A percentile compares a stretch with the other conserved stretches of the same genome.
These are phyloP conservation scores for Brassica carinata DNA, from an alignment of 345 rosid species.

Conservation along the genomic window DNA sequence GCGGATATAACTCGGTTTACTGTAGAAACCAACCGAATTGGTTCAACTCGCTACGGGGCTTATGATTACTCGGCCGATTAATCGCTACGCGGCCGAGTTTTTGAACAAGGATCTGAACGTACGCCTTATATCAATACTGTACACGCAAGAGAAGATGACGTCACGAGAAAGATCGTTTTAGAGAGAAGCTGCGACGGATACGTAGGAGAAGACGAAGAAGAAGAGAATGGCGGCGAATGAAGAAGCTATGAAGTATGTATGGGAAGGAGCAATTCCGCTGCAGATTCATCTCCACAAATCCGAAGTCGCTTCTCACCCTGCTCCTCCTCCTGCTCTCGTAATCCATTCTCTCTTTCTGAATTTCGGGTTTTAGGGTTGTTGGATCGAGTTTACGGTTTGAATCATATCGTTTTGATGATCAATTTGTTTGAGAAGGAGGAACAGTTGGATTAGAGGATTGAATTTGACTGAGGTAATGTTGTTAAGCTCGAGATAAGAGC, in stretches of 20 bases:
- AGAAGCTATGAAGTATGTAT: slow-evolving; percentile 59
- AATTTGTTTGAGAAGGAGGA: neutral
- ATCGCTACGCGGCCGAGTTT: no score
- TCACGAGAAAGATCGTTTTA: slow-evolving; percentile 23
- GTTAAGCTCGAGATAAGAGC: slow-evolving; percentile 10
- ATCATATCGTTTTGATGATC: no score
- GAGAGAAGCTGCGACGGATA: neutral
- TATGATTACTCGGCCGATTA: no score
- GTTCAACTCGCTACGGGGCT: no score
- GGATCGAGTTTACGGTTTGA: no score
- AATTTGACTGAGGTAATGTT: neutral
- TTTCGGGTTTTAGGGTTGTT: no score
- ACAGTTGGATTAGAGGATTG: neutral
- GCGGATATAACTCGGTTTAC: no score
- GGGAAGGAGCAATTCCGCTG: slow-evolving; percentile 95
- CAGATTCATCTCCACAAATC: slow-evolving; percentile 86
- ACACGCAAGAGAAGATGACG: slow-evolving; percentile 29
- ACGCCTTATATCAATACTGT: neutral
- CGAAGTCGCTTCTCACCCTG: slow-evolving; percentile 82
- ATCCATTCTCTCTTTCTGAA: neutral
- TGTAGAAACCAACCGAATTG: no score
- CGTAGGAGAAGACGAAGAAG: neutral
- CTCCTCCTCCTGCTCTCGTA: slow-evolving; percentile 81
- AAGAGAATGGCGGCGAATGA: slow-evolving; percentile 49
- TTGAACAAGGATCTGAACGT: no score